Base-by-base conservation (phyloP, 2,329 filamentous ascomycete species). In the Epichloe coenophiala region DNA sequence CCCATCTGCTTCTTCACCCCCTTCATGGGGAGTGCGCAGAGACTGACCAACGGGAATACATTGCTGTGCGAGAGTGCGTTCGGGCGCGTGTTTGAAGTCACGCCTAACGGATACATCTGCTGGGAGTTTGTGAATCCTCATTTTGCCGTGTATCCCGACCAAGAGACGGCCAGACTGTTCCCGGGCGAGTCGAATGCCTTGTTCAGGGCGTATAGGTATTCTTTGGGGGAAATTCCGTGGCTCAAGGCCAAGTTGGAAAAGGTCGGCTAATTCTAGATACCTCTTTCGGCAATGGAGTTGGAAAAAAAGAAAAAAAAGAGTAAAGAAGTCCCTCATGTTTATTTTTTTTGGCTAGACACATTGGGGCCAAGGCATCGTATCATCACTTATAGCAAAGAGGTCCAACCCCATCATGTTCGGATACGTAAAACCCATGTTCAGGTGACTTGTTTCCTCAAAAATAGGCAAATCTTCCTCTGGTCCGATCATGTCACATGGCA, bases 41-140 rank as follows among this genome's bases (percentile, higher is more conserved):
- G 61, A 7, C 47, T 63, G 0, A 49, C 51, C 0, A 63, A 63
- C 12, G 60, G 59, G 1, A 63, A 63, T 35, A 63, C 60, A 0
- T 13, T 63, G 1, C 23, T 63, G 0, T 63, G 61, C 0, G 61
- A 63, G 48, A 62, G 61, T 27, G 60, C 48, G 0, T 63, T 63
- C 47, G 60, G 61, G 0, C 44, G 60, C 0, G 1, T 62, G 1
- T 63, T 63, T 48, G 61, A 63, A 23, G 61, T 63, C 3, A 62
- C 60, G 0, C 17, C 15, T 2, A 55, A 62, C 2, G 58, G 59
- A 1, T 54, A 59, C 35, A 54, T 63, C 7, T 63, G 61, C 47
- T 63, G 60, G 61, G 61, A 63, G 46, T 63, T 57, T 13, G 33
- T 62, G 38, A 63, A 63, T 51, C 59, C 61, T 1, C 56, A 61